Conservation (phyloP, 768 basidiomycete genomes). For the Macrolepiota fuliginosa region DNA sequence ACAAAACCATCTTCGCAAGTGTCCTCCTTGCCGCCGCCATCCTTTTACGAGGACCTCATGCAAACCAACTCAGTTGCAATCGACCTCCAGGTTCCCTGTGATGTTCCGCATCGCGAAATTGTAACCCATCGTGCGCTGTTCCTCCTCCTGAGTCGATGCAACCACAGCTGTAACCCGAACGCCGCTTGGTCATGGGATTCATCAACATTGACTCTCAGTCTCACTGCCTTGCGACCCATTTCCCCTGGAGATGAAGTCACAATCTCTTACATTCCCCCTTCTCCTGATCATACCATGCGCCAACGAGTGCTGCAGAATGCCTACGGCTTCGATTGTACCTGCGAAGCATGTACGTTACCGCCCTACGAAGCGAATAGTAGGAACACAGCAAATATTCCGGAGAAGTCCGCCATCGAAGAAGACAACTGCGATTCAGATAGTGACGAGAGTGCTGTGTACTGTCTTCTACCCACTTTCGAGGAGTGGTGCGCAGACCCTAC, state of each 20-base stretch:
- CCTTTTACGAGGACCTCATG: constrained; percentile 38
- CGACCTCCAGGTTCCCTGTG: constrained; percentile 24
- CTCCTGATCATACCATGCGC: constrained; percentile 30
- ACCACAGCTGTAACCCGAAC: constrained; percentile 49
- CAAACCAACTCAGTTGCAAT: constrained; percentile 42
- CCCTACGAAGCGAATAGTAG: not conserved
- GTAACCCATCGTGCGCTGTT: constrained; percentile 40
- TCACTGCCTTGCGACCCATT: constrained; percentile 41
- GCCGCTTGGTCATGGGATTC: constrained; percentile 40
- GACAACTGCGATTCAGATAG: constrained; percentile 18
- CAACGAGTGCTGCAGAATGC: constrained; percentile 31
- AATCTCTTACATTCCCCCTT: constrained; percentile 41
- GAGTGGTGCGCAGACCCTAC: constrained; percentile 43
- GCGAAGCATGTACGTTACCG: constrained; percentile 30
- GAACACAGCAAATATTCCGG: constrained; percentile 3
- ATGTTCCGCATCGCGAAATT: constrained; percentile 11
- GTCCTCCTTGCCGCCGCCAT: constrained; percentile 27
- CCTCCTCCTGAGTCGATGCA: constrained; percentile 38
- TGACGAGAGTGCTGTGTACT: constrained; percentile 28
- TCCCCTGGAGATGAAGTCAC: constrained; percentile 40
- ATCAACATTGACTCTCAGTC: constrained; percentile 31
- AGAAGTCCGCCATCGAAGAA: not conserved
- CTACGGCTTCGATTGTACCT: constrained; percentile 41
- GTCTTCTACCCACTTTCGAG: constrained; percentile 33
- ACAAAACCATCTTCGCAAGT: constrained; percentile 22